phyloP scores from a whole-genome alignment of 2,329 filamentous ascomycete genomes.

The Arthroderma sp. region DNA sequence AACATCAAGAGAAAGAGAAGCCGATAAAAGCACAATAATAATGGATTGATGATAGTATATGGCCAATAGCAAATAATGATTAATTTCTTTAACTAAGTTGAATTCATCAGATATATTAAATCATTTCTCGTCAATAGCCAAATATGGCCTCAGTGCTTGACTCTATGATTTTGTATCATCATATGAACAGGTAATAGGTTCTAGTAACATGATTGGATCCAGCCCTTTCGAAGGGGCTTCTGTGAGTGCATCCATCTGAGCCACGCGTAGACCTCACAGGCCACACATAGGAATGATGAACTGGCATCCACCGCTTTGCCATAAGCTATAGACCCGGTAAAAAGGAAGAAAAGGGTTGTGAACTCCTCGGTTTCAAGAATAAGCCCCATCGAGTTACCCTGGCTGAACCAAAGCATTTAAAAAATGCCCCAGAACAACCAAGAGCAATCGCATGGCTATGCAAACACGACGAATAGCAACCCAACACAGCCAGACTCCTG shows the following conservation, averaged over 20 bases:
- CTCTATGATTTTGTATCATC: slow-evolving; percentile 94
- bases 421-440: slow-evolving; percentile 7
- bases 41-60: neutral
- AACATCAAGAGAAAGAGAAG: neutral
- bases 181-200: slow-evolving; percentile 43
- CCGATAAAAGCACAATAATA: slow-evolving; percentile 5
- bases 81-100: slow-evolving; percentile 1
- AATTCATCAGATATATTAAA: slow-evolving; percentile 38
- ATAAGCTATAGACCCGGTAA: slow-evolving; percentile 40
- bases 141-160: slow-evolving; percentile 79
- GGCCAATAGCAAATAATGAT: neutral
- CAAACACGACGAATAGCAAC: slow-evolving; percentile 63
- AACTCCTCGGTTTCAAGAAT: slow-evolving; percentile 97
- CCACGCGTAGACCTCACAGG: too few species aligned
- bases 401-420: slow-evolving; percentile 18
- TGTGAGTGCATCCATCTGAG: slow-evolving; percentile 23
- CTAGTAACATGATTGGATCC: slow-evolving; percentile 34
- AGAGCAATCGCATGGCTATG: slow-evolving; percentile 97
- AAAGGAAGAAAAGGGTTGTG: slow-evolving; percentile 29
- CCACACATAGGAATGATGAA: neutral
- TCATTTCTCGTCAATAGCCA: slow-evolving; percentile 37
- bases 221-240: slow-evolving; percentile 58
- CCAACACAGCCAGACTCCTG: slow-evolving; percentile 44
- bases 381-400: slow-evolving; percentile 99
- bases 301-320: slow-evolving; percentile 32